Conservation (phyloP, 2,329 filamentous ascomycete species). For the Venturiaceae sp. region DNA sequence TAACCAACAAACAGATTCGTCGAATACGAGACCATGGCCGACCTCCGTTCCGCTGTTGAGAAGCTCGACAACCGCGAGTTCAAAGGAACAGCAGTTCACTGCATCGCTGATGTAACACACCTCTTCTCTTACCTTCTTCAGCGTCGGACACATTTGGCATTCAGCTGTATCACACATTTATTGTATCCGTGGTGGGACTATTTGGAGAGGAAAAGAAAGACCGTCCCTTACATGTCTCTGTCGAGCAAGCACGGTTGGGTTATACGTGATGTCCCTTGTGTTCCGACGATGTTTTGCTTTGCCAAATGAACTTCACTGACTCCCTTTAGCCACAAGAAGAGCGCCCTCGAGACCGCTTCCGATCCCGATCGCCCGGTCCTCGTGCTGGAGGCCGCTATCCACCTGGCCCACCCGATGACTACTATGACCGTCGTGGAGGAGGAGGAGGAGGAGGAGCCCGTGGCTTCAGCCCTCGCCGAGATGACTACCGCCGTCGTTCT, state of each 20-base stretch:
- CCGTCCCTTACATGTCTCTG: neutral
- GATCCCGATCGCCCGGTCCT: conserved; percentile 65
- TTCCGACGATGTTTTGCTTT: too few relatives aligned
- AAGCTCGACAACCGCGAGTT: conserved; percentile 92
- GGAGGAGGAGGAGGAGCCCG: too few relatives aligned
- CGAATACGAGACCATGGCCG: conserved; percentile 88
- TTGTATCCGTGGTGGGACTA: too few relatives aligned
- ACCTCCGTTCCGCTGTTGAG: conserved; percentile 84
- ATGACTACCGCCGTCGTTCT: conserved; percentile 75
- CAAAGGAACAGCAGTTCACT: conserved; percentile 79
- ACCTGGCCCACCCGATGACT: conserved; percentile 56
- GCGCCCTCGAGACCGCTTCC: conserved; percentile 59
- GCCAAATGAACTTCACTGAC: conserved; percentile 23
- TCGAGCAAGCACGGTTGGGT: too few relatives aligned
- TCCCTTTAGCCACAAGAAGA: conserved; percentile 46
- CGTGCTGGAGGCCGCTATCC: conserved; percentile 51
- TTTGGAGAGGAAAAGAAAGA: too few relatives aligned
- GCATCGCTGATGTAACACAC: conserved; percentile 69
- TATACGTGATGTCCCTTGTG: too few relatives aligned
- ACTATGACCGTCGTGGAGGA: conserved; percentile 72
- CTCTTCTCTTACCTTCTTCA: conserved; percentile 11
- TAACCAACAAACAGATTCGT: conserved; percentile 59
- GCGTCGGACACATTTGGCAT: conserved; percentile 23
- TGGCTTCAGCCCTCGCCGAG: conserved; percentile 78
- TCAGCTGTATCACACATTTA: conserved; percentile 21